Base-by-base conservation (phyloP, 140 eudicot species). In the Flaveria floridana region DNA sequence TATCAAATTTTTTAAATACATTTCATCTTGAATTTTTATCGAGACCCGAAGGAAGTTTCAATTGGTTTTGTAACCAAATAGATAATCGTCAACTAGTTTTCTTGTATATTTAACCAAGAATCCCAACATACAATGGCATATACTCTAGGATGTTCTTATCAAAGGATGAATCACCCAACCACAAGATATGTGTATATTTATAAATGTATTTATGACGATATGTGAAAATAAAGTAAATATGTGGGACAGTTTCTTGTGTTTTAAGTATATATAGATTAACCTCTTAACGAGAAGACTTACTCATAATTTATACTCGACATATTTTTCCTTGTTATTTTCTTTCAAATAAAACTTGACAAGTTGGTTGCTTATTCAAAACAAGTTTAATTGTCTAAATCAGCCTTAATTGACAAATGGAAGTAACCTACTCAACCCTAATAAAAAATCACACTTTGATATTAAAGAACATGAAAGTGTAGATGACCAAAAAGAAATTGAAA, bases 281-380 rank as follows among this genome's bases (percentile, higher is more conserved):
- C 8, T 34, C 41, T 34, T 1, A 34, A 5, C 41, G 0, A 23
- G 4, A 0, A 59, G 2, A 10, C 65, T 12, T 3, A 2, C 34
- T 9, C 12, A 23, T 59, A 12, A 59, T 26, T 2, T 13, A 62
- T 5, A 4, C 42, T 14, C 9, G 28, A 26, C 30, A 2, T 13
- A 3, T 28, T 26, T 28, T 13, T 62, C 15, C 1, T 28, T 9
- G 68, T 56, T 18, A 26, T 62, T 28, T 25, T 62, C 68, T 26
- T 62, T 26, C 14, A 23, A 62, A 62, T 62, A 62, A 25, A 26
- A 28, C 68, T 25, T 62, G 20, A 62, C 42, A 62, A 62, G 68
- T 26, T 26, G 44, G 7, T 62, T 62, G 39, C 25, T 59, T 2
- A 25, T 12, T 37, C 14, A 25, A 59, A 57, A 57, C 64, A 57